phyloP scores from a whole-genome alignment of 2,329 filamentous ascomycete genomes.

The Balansia obtecta region DNA sequence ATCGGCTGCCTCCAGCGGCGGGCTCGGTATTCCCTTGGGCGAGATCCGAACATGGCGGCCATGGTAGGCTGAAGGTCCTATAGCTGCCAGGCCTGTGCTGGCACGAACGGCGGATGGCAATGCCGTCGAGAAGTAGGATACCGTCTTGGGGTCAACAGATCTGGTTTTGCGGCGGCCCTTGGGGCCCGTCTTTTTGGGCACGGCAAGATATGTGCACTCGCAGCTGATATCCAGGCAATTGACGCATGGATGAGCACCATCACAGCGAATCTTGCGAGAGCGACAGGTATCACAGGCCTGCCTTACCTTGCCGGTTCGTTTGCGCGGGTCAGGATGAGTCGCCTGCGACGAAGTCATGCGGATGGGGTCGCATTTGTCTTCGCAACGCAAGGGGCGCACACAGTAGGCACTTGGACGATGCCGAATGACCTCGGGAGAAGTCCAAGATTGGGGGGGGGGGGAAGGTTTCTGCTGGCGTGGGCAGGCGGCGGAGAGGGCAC shows the following conservation, averaged over 20 bases:
- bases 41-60: background rate
- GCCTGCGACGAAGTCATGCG: background rate
- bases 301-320: slow-evolving; percentile 11
- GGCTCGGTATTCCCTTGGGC: background rate
- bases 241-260: slow-evolving; percentile 14
- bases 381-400: background rate
- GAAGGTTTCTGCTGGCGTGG: no score
- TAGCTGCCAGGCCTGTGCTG: background rate
- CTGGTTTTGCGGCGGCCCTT: slow-evolving; percentile 11
- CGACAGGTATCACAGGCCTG: slow-evolving; percentile 22
- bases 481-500: no score
- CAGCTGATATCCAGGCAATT: slow-evolving; percentile 12
- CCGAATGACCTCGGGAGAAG: no score
- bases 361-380: slow-evolving; percentile 2
- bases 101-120: slow-evolving; percentile 1
- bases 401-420: background rate
- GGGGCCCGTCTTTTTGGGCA: slow-evolving; percentile 20
- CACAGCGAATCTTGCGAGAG: slow-evolving; percentile 17
- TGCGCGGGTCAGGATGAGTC: slow-evolving; percentile 1
- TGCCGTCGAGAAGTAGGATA: slow-evolving; percentile 3
- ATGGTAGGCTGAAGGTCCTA: background rate
- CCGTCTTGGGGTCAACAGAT: background rate
- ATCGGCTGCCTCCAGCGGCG: background rate
- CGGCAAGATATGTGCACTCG: slow-evolving; percentile 17
- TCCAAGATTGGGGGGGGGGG: no score